Percentiles rank a stretch among this genome's conserved stretches.
Conservation (phyloP, 2,329 filamentous ascomycete genomes). For the Daldinia sp. region DNA sequence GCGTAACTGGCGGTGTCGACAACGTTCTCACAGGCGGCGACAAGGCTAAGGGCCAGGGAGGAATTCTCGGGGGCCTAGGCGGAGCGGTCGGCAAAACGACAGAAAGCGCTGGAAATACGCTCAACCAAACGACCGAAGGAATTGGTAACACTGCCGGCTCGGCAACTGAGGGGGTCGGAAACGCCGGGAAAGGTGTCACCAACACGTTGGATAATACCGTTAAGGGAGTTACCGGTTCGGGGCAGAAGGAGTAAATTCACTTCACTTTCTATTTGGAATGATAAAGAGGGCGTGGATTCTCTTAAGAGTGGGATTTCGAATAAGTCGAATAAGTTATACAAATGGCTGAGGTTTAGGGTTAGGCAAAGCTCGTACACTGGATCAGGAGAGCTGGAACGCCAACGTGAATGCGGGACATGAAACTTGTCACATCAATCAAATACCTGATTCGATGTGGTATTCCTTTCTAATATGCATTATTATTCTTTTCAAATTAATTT, state of each 20-base stretch:
- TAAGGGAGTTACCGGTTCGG: slow-evolving; percentile 42
- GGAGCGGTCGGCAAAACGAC: slow-evolving; percentile 52
- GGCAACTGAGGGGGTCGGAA: slow-evolving; percentile 52
- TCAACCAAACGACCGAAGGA: slow-evolving; percentile 45
- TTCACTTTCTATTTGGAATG: not conserved
- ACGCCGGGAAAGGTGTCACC: slow-evolving; percentile 48
- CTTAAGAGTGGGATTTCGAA: not conserved
- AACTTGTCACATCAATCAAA: not conserved
- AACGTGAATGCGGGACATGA: not conserved
- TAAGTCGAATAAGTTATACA: not conserved
- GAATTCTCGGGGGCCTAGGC: slow-evolving; percentile 52
- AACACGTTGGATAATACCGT: slow-evolving; percentile 46
- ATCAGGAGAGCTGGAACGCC: not conserved
- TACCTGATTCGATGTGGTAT: too few species aligned
- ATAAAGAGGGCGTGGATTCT: not conserved
- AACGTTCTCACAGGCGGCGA: slow-evolving; percentile 56
- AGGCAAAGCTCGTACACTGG: too few species aligned
- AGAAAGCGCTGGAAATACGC: slow-evolving; percentile 45
- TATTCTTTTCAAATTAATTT: not conserved
- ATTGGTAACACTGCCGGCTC: slow-evolving; percentile 45
- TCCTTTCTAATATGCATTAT: not conserved
- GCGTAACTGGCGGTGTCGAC: slow-evolving; percentile 52
- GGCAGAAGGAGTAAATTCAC: slow-evolving; percentile 15
- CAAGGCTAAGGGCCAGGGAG: slow-evolving; percentile 54
- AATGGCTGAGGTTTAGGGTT: not conserved